A percentile compares a stretch with the other conserved stretches of the same genome.
Evolutionary conservation across 768 basidiomycete genomes (phyloP).

Genomic region (Terana coerulea): DNA sequence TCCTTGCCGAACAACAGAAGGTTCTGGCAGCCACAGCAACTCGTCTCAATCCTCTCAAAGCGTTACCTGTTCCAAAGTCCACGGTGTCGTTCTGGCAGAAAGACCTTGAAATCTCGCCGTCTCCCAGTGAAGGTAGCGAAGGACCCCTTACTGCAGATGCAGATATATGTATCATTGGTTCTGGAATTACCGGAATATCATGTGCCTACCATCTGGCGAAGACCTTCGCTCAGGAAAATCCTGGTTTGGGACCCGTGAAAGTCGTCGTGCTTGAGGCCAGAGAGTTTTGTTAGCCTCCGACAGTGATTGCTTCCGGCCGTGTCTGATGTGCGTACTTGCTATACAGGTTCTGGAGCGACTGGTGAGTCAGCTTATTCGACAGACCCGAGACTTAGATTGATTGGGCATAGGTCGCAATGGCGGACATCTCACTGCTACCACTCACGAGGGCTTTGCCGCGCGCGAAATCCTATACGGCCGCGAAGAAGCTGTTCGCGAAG

Average conservation of each 20-base stretch:
- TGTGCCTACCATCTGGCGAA: constrained; percentile 69
- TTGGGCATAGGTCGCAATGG: constrained; percentile 70
- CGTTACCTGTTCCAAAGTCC: constrained; percentile 56
- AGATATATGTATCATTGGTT: constrained; percentile 77
- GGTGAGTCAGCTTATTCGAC: constrained; percentile 38
- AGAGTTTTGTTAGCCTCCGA: constrained; percentile 66
- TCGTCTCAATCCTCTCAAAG: constrained; percentile 15
- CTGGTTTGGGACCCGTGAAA: constrained; percentile 30
- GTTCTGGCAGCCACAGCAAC: constrained; percentile 10
- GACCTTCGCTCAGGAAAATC: constrained; percentile 5
- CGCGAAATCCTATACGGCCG: constrained; percentile 39
- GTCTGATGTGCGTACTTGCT: not conserved
- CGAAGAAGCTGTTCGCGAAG: constrained; percentile 51
- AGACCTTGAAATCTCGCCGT: constrained; percentile 57
- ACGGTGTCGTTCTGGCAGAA: constrained; percentile 71
- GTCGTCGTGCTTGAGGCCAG: constrained; percentile 78
- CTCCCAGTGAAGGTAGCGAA: constrained; percentile 61
- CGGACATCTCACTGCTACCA: constrained; percentile 60
- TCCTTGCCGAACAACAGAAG: constrained; percentile 15
- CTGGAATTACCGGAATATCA: constrained; percentile 76
- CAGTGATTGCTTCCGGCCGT: not conserved
- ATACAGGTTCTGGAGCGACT: constrained; percentile 69
- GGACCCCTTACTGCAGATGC: constrained; percentile 53
- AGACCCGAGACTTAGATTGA: not conserved
- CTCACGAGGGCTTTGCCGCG: constrained; percentile 42